Base-by-base conservation (phyloP, 1,284 basidiomycete species). In the Porodaedalea pini region DNA sequence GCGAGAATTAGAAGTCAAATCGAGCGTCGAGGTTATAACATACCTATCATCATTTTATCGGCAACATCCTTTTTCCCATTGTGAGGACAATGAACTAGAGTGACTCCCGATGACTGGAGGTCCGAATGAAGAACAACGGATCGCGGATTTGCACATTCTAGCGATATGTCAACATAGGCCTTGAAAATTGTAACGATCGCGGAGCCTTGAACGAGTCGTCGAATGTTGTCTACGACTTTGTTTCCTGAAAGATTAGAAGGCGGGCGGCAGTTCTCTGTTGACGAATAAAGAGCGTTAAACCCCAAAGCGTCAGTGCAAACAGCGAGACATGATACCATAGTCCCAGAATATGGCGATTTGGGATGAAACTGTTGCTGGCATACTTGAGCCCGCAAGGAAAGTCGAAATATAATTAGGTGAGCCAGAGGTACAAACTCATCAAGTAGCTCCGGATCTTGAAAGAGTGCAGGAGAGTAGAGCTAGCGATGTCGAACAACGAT, bases 341-440 rank as follows among this genome's bases (percentile, higher is more conserved):
- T 85, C 83, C 82, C 83, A 85, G 61, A 82, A 85, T 31, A 85
- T 74, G 54, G 78, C 80, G 41, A 82, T 80, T 45, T 73, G 68
- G 13, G 40, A 41, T 13, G 41, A 17, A 23, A 13, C 19, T 44
- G 19, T 5, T 23, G 19, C 10, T 21, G 13, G 11, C 19, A 44
- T 44, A 13, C 7, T 44, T 11, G n/a, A 47, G 5, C 13, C 32
- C 32, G 32, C n/a, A 19, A 47, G 45, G 45, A 4, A 3, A 5
- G n/a, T 25, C 19, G 21, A 25, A 23, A n/a, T 21, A 23, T 21
- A 41, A 19, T 17, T n/a, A 8, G 2, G 17, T 17, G n/a, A 17
- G 17, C 13, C 40, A 21, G 5, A 15, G 40, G 40, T n/a, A n/a
- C n/a, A n/a, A n/a, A n/a, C n/a, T n/a, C n/a, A n/a, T n/a, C n/a